Evolutionary conservation across 202 grass and related monocot species (phyloP), one percentile per base, ranked within the genome.

Genomic region (Sporobolus alterniflorus): DNA sequence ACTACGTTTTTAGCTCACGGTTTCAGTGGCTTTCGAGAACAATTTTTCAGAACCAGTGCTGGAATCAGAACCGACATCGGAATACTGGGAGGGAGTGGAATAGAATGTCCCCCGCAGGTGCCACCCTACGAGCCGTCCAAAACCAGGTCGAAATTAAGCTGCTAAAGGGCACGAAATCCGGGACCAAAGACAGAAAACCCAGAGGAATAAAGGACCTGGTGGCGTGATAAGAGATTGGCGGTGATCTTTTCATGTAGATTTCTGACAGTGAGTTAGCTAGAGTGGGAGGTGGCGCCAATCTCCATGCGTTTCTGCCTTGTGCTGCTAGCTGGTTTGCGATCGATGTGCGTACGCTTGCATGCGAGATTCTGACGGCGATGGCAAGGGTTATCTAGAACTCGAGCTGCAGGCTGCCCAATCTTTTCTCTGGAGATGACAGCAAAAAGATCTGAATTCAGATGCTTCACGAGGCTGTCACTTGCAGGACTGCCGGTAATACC

Each of bases 401-500:
- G 25, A 74, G 73, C 60, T 50, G 87, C 72, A 79, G 82, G 64
- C 81, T 47, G 59, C 66, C 78, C 83, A 62, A 73, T 90, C 66
- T 49, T 90, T 86, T 61, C 73, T 46, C 26, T 0, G 72, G 78
- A 86, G 73, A 81, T 67, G 88, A 89, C 65, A n/a, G 77, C 77
- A 57, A 82, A 82, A 77, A 77, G 78, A 72, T 72, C 67, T 72
- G 57, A 67, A 63, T 82, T 82, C 77, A 66, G 65, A 89, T 89
- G 77, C 87, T 82, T 85, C 87, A 89, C 87, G 82, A 85, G 82
- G 71, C 76, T 81, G 76, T 71, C 87, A 16, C 77, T 85, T n/a
- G n/a, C n/a, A n/a, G 47, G 55, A 56, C 34, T 56, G 30, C 14
- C 70, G 13, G 82, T 52, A 70, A 82, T 75, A 43, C 48, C 6